Evolutionary conservation across 306 rosid species (phyloP), one percentile per base, ranked within the genome.

Genomic region (Biancaea sappan): DNA sequence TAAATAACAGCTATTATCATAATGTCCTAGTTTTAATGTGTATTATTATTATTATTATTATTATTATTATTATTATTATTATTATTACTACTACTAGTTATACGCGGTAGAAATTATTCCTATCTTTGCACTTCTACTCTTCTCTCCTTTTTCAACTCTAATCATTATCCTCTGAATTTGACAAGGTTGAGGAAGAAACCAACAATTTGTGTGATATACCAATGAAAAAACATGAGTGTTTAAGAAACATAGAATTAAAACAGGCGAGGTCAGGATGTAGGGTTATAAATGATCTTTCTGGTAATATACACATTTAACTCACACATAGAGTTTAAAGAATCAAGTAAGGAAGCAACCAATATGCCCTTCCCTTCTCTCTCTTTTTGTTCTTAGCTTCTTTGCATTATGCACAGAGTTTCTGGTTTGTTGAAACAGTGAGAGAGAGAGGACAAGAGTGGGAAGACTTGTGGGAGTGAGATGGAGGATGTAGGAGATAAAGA

Each of bases 81-180:
- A n/a, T n/a, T n/a, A n/a, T n/a, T n/a, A n/a, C n/a, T n/a, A n/a
- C n/a, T n/a, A n/a, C n/a, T 47, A 47, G 22, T 47, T 47, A 4
- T n/a, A 47, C 11, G 50, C 21, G 0, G 52, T 8, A 46, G 21
- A 8, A 15, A 14, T 46, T 46, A 15, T 37, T 65, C 22, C 43
- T 14, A 32, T 48, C 16, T 48, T 65, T 32, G 37, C 32, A 16
- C 44, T 53, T 31, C 43, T 59, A 25, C 69, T 24, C 32, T 22
- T 41, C 61, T 78, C 2, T 24, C 37, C 4, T 40, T 11, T 44
- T 44, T 13, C 18, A 4, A 26, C 37, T 3, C 26, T 52, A 3
- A 3, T 31, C 34, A 51, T 43, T 51, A 51, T 31, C 22, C 26
- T 54, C 51, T 46, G 54, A 37, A 56, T 72, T 72, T 66, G 64